Evolutionary conservation across 495 filamentous ascomycete species (phyloP), one percentile per base, ranked within the genome.

Genomic region (Hypoxylon lienhwacheense): DNA sequence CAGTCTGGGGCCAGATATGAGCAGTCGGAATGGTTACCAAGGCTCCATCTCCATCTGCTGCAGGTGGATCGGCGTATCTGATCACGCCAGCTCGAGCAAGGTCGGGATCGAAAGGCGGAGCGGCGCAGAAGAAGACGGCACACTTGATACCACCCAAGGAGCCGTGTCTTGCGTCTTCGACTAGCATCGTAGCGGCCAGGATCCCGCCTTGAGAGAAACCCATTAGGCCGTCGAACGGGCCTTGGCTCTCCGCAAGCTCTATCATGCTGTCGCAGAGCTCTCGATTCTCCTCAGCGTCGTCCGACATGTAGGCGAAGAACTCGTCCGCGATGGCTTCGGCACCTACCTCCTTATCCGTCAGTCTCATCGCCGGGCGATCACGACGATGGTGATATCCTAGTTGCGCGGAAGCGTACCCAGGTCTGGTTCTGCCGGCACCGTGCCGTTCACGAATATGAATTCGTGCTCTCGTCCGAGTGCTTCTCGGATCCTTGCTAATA

Each of bases 121-220:
- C 62, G 4, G 62, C 65, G 41, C 54, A 56, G 43, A 67, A 61
- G 21, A 67, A 57, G 17, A 67, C 61, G 16, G 58, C 62, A 41
- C 65, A 67, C 21, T 56, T 59, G 8, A 67, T 24, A 4, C 34
- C 47, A 24, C 57, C 62, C 19, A 65, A 65, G 0, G 53, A 53
- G 29, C 47, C 51, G 44, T 54, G 47, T 32, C 59, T 56, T 11
- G 57, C 24, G 47, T 67, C 54, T 15, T 65, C 58, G 36, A 65
- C 40, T 10, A 67, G 65, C 43, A 73, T 67, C 53, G 69, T 81
- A 1, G 68, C 81, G 3, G 82, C 81, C 28, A 79, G 71, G 4
- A 75, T 75, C 5, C 77, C 84, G n/a, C 84, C 84, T 60, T 87
- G 82, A 36, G 76, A 80, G 65, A 87, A 86, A 22, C 84, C 84